Conservation (phyloP, 2,329 filamentous ascomycete species). For the Pleoardoris graminearum region DNA sequence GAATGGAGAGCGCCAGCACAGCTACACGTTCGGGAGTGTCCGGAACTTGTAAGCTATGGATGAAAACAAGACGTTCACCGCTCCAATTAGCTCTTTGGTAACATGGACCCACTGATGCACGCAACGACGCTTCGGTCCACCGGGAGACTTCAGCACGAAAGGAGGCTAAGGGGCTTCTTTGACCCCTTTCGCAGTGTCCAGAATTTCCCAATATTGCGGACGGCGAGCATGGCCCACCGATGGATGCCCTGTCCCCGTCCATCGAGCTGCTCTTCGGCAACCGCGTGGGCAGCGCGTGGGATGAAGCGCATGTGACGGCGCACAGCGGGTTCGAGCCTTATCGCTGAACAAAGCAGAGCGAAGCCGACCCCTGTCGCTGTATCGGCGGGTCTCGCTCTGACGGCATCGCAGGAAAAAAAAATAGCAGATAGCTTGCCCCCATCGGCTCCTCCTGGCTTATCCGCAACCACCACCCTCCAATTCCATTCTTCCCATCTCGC, state of each 20-base stretch:
- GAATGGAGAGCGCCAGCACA: too few species aligned
- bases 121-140: background rate
- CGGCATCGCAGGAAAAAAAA: slow-evolving; percentile 39
- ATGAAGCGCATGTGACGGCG: background rate
- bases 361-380: too few species aligned
- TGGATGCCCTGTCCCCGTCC: too few species aligned
- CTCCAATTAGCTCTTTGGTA: background rate
- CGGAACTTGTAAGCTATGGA: too few species aligned
- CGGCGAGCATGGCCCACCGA: too few species aligned
- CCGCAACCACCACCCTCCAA: slow-evolving; percentile 16
- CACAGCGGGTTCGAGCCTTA: slow-evolving; percentile 3
- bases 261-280: too few species aligned
- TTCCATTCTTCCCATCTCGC: slow-evolving; percentile 5
- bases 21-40: too few species aligned
- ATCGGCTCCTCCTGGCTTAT: slow-evolving; percentile 12
- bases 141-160: background rate
- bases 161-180: background rate
- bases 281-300: too few species aligned
- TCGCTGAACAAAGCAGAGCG: slow-evolving; percentile 7
- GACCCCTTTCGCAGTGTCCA: background rate
- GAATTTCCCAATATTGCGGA: too few species aligned
- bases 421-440: slow-evolving; percentile 24
- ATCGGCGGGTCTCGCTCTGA: too few species aligned
- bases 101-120: slow-evolving; percentile 4
- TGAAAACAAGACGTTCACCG: too few species aligned